Base-by-base conservation (phyloP, 495 filamentous ascomycete genomes). In the Penicillium manginii region DNA sequence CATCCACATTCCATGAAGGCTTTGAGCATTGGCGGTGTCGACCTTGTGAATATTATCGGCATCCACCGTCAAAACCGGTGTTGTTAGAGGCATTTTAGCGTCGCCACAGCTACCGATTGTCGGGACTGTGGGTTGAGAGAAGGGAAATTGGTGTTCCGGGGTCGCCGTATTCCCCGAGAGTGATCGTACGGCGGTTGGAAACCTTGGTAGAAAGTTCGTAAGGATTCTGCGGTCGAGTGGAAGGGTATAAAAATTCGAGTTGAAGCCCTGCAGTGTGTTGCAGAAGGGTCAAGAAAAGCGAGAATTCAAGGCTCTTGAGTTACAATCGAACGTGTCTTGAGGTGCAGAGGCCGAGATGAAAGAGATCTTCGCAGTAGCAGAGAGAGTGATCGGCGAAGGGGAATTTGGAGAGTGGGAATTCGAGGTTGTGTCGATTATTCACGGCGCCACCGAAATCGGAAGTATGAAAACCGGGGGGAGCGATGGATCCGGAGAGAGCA, bases 1-100 rank as follows among this genome's bases (percentile, higher is more conserved):
- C 75, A 92, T 92, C 92, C 93, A 97, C 87, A 98, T 96, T 78
- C 91, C 91, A 75, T 94, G 96, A 37, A 98, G 86, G 67, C 93
- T 96, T 76, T 96, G 90, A 14, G 89, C 86, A 69, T 96, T 96
- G 53, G 88, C 81, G 1, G 94, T 96, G 75, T 97, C 92, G 65
- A 98, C 90, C 73, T 94, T 92, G 78, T 93, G 90, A 65, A 97
- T 92, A 63, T 91, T 87, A 68, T 84, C 89, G 43, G 90, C 87
- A 72, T 94, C 88, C 73, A 94, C 89, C 56, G 90, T 89, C 66
- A 94, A 80, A 73, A 94, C 87, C 54, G 88, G 83, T 33, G 83
- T 83, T 71, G 86, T 82, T 76, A 90, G 79, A 76, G 84, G 80
- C 87, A 89, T 89, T 52, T 43, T 74, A 55, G 57, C 52, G 63